Conservation (phyloP, 192 early-diverging fungal genomes). For the Coemansia sp. region DNA sequence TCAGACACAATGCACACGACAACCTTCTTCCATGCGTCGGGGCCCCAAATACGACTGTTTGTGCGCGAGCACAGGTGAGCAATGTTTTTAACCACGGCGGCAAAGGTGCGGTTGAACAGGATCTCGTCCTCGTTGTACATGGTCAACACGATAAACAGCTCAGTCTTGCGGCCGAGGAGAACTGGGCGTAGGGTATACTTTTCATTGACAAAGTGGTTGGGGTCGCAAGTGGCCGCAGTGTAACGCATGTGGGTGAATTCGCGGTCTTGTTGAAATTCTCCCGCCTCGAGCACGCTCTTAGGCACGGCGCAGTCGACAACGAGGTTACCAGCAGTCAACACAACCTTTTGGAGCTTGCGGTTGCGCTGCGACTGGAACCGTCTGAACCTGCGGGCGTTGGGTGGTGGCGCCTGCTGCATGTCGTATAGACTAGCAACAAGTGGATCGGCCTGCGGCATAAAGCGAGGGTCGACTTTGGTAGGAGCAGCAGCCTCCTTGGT, state of each 20-base stretch:
- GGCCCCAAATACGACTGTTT: constrained; percentile 78
- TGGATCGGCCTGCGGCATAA: constrained; percentile 47
- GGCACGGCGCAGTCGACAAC: constrained; percentile 76
- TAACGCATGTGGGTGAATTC: constrained; percentile 96
- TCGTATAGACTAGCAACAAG: constrained; percentile 45
- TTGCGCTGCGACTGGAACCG: constrained; percentile 53
- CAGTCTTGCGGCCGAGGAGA: constrained; percentile 73
- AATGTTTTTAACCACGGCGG: constrained; percentile 89
- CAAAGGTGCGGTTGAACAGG: constrained; percentile 87
- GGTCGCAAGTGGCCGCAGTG: constrained; percentile 86
- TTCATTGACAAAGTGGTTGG: constrained; percentile 75
- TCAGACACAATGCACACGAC: constrained; percentile 94
- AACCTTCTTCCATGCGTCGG: constrained; percentile 88
- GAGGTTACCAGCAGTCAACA: constrained; percentile 69
- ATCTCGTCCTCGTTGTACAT: constrained; percentile 93
- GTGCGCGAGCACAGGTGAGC: constrained; percentile 79
- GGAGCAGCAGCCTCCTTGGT: constrained; percentile 14
- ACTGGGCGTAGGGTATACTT: constrained; percentile 80
- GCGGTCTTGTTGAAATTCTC: constrained; percentile 57
- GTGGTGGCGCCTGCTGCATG: constrained; percentile 44
- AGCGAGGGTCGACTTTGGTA: constrained; percentile 43
- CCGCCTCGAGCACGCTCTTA: constrained; percentile 52
- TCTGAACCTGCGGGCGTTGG: constrained; percentile 46
- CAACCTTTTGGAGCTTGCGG: constrained; percentile 56
- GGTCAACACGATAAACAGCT: constrained; percentile 90